Conservation (phyloP, 768 basidiomycete species). For the Lactarius evosmus region DNA sequence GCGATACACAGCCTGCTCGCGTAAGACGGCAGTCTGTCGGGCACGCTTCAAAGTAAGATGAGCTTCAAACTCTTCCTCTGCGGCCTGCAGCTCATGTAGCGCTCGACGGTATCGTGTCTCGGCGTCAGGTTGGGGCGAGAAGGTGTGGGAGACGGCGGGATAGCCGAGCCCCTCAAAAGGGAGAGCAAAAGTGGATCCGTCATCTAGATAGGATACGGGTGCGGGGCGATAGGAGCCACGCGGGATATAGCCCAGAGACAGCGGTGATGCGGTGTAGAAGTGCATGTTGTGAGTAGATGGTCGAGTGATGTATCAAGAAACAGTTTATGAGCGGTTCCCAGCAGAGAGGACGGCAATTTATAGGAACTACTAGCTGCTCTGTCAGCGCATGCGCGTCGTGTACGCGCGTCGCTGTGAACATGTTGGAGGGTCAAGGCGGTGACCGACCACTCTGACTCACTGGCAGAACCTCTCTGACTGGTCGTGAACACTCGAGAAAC, state of each 20-base stretch:
- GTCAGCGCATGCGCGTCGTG: conserved; percentile 24
- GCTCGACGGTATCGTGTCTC: conserved; percentile 25
- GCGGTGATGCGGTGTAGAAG: conserved; percentile 7
- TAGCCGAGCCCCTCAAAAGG: neutral
- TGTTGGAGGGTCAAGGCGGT: neutral
- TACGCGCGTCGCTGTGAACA: conserved; percentile 17
- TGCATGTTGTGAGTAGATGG: conserved; percentile 9
- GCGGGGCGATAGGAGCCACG: neutral
- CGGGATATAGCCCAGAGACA: neutral
- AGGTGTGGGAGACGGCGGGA: neutral
- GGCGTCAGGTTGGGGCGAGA: neutral
- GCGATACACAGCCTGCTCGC: conserved; percentile 8
- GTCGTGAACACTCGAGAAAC: neutral
- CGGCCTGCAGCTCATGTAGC: conserved; percentile 19
- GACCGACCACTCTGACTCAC: neutral
- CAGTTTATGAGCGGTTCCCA: neutral
- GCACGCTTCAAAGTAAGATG: conserved; percentile 4
- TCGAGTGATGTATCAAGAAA: neutral
- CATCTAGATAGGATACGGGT: neutral
- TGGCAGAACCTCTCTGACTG: neutral
- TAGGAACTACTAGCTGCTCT: neutral
- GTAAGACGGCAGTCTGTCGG: conserved; percentile 5
- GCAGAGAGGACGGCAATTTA: conserved; percentile 5
- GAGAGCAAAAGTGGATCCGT: neutral
- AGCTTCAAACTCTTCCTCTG: conserved; percentile 23